These are phyloP conservation scores for Aspergillus oerlinghausenensis DNA, from an alignment of 2,329 filamentous ascomycete genomes.

Conservation along the genomic window DNA sequence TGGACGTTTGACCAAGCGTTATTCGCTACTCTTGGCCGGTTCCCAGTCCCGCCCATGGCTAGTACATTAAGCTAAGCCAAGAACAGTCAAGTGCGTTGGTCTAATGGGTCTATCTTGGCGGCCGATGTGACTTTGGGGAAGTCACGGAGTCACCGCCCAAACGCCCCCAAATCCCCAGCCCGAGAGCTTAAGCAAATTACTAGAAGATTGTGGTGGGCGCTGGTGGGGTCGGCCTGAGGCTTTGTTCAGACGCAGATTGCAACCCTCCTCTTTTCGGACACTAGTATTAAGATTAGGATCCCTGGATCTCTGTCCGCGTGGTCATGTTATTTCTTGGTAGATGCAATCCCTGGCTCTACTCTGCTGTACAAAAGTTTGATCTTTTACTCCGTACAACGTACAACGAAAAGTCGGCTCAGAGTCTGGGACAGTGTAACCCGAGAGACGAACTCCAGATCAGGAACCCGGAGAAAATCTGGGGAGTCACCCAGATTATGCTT, in stretches of 20 bases:
- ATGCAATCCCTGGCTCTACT: neutral
- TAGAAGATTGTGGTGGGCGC: neutral
- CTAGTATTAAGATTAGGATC: neutral
- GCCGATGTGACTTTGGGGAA: neutral
- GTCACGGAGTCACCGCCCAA: neutral
- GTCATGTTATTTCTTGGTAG: neutral
- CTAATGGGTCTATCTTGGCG: neutral
- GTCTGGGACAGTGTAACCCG: neutral
- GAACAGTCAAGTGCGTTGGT: neutral
- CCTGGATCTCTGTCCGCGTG: neutral
- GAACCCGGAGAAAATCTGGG: neutral
- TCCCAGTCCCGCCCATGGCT: neutral
- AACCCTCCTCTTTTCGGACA: neutral
- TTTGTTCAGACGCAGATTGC: neutral
- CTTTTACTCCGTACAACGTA: neutral
- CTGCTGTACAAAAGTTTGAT: neutral
- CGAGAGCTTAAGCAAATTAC: neutral
- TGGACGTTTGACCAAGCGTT: neutral
- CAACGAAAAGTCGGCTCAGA: neutral
- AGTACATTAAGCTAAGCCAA: neutral
- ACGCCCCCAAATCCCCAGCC: no score
- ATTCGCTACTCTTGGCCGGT: constrained; percentile 7
- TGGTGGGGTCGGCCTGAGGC: neutral
- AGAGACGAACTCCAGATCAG: neutral
- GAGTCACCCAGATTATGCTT: neutral